Conservation (phyloP, 805 yeast species). For the Wickerhamomyces bovis region DNA sequence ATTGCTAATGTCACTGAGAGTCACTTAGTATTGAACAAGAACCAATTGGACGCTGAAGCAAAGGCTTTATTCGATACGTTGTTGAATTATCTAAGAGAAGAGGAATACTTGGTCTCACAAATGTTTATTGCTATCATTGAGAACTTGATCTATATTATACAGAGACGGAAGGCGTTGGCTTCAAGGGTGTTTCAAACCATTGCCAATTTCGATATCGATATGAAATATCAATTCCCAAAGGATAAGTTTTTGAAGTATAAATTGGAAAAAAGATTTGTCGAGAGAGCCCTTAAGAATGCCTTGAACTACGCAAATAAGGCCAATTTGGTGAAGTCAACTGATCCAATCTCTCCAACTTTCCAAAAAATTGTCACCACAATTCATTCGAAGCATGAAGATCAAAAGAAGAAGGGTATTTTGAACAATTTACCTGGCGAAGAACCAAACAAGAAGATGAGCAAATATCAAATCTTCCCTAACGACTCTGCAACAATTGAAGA, state of each 20-base stretch:
- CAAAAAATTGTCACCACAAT: conserved; percentile 18
- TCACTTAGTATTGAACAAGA: conserved; percentile 60
- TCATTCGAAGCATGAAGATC: conserved; percentile 21
- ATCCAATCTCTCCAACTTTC: conserved; percentile 14
- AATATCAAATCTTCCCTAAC: conserved; percentile 25
- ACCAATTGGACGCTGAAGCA: conserved; percentile 63
- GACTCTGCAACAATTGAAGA: conserved; percentile 32
- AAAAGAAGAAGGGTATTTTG: conserved; percentile 22
- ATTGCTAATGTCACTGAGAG: conserved; percentile 24
- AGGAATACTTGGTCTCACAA: conserved; percentile 48
- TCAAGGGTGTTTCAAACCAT: conserved; percentile 53
- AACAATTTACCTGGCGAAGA: conserved; percentile 23
- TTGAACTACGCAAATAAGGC: conserved; percentile 35
- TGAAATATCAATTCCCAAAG: conserved; percentile 42
- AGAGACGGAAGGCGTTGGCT: conserved; percentile 56
- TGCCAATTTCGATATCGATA: conserved; percentile 54
- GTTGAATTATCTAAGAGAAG: conserved; percentile 48
- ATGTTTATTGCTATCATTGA: conserved; percentile 63
- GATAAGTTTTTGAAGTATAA: conserved; percentile 38
- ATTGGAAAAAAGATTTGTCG: conserved; percentile 55
- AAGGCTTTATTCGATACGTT: conserved; percentile 61
- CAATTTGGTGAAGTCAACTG: conserved; percentile 22
- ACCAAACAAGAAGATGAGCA: conserved; percentile 21
- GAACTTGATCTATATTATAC: conserved; percentile 55
- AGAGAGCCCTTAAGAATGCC: conserved; percentile 47